A percentile compares a stretch with the other conserved stretches of the same genome.
Conservation (phyloP, 768 basidiomycete species). For the Tylopilus sp. region DNA sequence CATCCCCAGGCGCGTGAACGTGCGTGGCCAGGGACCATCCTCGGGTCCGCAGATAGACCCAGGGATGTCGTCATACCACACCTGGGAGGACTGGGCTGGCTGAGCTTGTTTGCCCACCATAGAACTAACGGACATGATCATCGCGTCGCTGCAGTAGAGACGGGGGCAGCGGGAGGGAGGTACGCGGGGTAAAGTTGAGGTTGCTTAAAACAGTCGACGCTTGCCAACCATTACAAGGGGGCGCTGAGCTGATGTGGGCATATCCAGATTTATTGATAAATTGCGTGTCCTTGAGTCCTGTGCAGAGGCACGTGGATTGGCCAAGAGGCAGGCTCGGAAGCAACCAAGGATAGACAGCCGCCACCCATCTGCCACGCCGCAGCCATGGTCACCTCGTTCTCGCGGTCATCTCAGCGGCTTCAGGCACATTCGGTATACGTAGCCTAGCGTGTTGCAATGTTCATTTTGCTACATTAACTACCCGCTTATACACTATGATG, state of each 20-base stretch:
- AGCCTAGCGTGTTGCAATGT: slow-evolving; percentile 6
- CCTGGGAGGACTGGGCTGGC: slow-evolving; percentile 33
- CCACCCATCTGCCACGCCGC: slow-evolving; percentile 11
- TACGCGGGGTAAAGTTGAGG: slow-evolving; percentile 4
- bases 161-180: not conserved
- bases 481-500: slow-evolving; percentile 13
- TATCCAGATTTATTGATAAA: slow-evolving; percentile 23
- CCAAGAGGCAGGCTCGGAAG: slow-evolving; percentile 4
- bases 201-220: slow-evolving; percentile 30
- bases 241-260: slow-evolving; percentile 13
- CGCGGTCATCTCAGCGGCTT: slow-evolving; percentile 26
- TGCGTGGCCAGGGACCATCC: slow-evolving; percentile 63
- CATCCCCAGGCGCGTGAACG: slow-evolving; percentile 50
- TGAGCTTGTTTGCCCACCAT: slow-evolving; percentile 11
- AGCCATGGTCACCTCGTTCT: slow-evolving; percentile 7
- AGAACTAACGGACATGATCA: slow-evolving; percentile 19
- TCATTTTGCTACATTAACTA: slow-evolving; percentile 25
- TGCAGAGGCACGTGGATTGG: slow-evolving; percentile 26
- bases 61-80: slow-evolving; percentile 58
- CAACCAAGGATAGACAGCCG: slow-evolving; percentile 12
- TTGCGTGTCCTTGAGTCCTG: slow-evolving; percentile 20
- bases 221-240: slow-evolving; percentile 23
- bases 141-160: slow-evolving; percentile 1
- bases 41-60: slow-evolving; percentile 60
- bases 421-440: slow-evolving; percentile 11